A percentile compares a stretch with the other conserved stretches of the same genome.
phyloP scores from a whole-genome alignment of 768 basidiomycete species.

The Nidularia sp. region DNA sequence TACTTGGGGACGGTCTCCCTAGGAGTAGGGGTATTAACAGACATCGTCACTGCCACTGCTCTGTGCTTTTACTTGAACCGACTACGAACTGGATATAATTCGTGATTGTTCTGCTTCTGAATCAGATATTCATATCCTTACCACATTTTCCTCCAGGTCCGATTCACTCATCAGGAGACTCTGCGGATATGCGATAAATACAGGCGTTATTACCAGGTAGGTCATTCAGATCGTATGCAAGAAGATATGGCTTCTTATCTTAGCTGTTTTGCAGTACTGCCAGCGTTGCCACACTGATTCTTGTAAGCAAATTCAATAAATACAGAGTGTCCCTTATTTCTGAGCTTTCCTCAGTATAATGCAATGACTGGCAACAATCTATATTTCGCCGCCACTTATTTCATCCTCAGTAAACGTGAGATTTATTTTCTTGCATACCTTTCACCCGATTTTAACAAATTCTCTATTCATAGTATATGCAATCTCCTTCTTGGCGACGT shows the following conservation, averaged over 20 bases:
- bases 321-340: not conserved
- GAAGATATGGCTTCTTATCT: not conserved
- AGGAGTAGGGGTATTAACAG: constrained; percentile 49
- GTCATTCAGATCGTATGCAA: not conserved
- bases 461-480: constrained; percentile 43
- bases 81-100: constrained; percentile 49
- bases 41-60: constrained; percentile 52
- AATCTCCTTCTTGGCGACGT: constrained; percentile 64
- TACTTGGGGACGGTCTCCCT: constrained; percentile 48
- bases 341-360: constrained; percentile 43
- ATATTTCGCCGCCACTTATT: constrained; percentile 58
- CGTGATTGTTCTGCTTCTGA: constrained; percentile 25
- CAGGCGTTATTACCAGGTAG: constrained; percentile 60
- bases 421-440: constrained; percentile 1
- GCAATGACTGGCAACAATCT: constrained; percentile 49
- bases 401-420: constrained; percentile 64
- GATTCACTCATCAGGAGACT: constrained; percentile 58
- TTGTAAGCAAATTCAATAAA: constrained; percentile 34
- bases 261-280: constrained; percentile 24
- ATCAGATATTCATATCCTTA: not conserved
- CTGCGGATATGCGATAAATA: constrained; percentile 60
- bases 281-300: constrained; percentile 47
- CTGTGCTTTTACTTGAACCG: constrained; percentile 58
- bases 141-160: constrained; percentile 29
- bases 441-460: not conserved